Evolutionary conservation across 2,329 filamentous ascomycete genomes (phyloP).

Genomic region (Diaporthe australafricana): DNA sequence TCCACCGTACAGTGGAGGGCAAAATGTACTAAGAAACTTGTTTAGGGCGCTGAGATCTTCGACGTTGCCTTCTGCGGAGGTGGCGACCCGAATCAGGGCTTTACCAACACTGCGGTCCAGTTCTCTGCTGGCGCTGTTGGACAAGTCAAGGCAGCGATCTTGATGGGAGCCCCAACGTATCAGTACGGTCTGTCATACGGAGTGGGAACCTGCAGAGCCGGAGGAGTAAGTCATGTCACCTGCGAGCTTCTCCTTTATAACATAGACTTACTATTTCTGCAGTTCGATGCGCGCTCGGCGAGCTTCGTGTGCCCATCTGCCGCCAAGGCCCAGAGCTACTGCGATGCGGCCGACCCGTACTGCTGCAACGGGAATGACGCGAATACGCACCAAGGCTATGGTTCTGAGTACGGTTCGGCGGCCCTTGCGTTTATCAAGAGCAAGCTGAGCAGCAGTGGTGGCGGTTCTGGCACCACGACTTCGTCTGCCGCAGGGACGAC

Average conservation of each 20-base stretch:
- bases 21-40: not conserved
- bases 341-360: slow-evolving; percentile 72
- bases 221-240: slow-evolving; percentile 61
- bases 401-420: slow-evolving; percentile 69
- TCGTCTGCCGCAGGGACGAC: slow-evolving; percentile 9
- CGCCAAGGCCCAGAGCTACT: slow-evolving; percentile 70
- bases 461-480: slow-evolving; percentile 12
- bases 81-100: slow-evolving; percentile 58
- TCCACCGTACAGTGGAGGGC: no score
- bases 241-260: not conserved
- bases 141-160: slow-evolving; percentile 72
- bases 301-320: slow-evolving; percentile 68
- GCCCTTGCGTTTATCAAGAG: slow-evolving; percentile 69
- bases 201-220: slow-evolving; percentile 68
- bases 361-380: slow-evolving; percentile 74
- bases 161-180: slow-evolving; percentile 73
- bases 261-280: not conserved
- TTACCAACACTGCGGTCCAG: slow-evolving; percentile 55
- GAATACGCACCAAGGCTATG: slow-evolving; percentile 72
- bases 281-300: slow-evolving; percentile 71
- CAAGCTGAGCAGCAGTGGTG: slow-evolving; percentile 30
- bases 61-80: slow-evolving; percentile 74
- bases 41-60: slow-evolving; percentile 71
- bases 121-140: slow-evolving; percentile 60
- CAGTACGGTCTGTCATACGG: slow-evolving; percentile 66